Evolutionary conservation across 495 filamentous ascomycete species (phyloP).

Genomic region (Hypoxylon rickii): DNA sequence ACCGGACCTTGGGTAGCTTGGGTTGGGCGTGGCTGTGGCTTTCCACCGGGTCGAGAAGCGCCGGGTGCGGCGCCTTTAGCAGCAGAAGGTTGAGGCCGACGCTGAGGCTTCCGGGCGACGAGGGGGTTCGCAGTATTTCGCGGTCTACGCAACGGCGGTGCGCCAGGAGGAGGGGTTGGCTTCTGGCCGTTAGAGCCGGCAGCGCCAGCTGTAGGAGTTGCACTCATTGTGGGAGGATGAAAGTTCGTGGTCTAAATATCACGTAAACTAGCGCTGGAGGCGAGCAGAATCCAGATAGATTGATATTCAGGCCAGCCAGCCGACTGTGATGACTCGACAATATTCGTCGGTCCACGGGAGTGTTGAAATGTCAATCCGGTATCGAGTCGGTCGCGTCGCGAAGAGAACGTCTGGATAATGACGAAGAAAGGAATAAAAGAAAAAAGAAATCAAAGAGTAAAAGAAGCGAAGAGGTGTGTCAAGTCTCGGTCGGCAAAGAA

Average conservation of each 20-base stretch:
- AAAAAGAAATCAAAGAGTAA: no score
- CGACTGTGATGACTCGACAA: not conserved
- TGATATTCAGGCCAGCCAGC: conserved; percentile 9
- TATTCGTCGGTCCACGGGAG: conserved; percentile 5
- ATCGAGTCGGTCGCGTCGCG: not conserved
- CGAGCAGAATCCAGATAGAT: conserved; percentile 1
- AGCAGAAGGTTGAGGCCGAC: conserved; percentile 37
- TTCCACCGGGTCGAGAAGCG: conserved; percentile 4
- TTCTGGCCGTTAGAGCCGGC: conserved; percentile 47
- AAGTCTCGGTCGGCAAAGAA: not conserved
- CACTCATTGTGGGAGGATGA: conserved; percentile 37
- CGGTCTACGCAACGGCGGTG: conserved; percentile 48
- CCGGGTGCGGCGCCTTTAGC: conserved; percentile 4
- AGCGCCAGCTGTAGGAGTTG: conserved; percentile 60
- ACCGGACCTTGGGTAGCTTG: conserved; percentile 12
- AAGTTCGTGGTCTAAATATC: not conserved
- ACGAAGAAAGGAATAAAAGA: not conserved
- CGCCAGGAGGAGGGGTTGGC: conserved; percentile 42
- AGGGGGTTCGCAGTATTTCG: conserved; percentile 66
- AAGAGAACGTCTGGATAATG: not conserved
- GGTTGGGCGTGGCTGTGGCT: conserved; percentile 6
- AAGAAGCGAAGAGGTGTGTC: no score
- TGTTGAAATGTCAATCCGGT: not conserved
- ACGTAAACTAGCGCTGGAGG: no score
- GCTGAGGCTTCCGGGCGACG: conserved; percentile 59